Evolutionary conservation across 805 yeast genomes (phyloP).

Genomic region (Metschnikowia continentalis): DNA sequence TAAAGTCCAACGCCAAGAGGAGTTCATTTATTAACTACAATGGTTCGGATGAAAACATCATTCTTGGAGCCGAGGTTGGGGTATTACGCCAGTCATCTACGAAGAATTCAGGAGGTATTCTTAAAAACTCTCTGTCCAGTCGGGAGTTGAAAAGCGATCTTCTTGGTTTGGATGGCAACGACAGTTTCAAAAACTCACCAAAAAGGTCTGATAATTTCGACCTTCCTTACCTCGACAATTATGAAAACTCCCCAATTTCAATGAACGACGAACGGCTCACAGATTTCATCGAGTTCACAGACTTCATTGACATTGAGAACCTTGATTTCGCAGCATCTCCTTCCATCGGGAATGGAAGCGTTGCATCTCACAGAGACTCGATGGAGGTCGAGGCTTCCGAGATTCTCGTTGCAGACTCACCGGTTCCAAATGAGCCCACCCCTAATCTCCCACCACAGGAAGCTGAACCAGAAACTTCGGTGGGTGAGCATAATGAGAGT

Average conservation of each 20-base stretch:
- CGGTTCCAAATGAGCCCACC: not conserved
- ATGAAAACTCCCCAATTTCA: not conserved
- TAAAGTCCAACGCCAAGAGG: constrained; percentile 32
- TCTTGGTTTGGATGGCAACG: constrained; percentile 9
- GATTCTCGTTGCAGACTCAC: not conserved
- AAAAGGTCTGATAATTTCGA: not conserved
- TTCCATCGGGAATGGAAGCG: not conserved
- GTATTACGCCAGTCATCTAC: constrained; percentile 18
- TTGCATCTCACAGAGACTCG: not conserved
- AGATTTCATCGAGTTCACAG: constrained; percentile 40
- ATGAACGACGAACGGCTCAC: constrained; percentile 15
- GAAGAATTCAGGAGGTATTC: constrained; percentile 35
- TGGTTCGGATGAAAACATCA: constrained; percentile 39
- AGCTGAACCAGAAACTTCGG: not conserved
- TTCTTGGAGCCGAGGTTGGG: constrained; percentile 22
- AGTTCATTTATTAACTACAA: constrained; percentile 38
- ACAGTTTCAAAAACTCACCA: not conserved
- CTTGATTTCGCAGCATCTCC: constrained; percentile 24
- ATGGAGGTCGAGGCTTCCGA: not conserved
- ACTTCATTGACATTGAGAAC: constrained; percentile 38
- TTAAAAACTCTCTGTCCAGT: constrained; percentile 31
- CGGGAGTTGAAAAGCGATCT: constrained; percentile 17
- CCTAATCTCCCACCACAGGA: not conserved
- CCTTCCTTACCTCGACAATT: not conserved
- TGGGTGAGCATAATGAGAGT: not conserved